Evolutionary conservation across 2,329 filamentous ascomycete genomes (phyloP).

Genomic region (Verticillium zaregamsianum): DNA sequence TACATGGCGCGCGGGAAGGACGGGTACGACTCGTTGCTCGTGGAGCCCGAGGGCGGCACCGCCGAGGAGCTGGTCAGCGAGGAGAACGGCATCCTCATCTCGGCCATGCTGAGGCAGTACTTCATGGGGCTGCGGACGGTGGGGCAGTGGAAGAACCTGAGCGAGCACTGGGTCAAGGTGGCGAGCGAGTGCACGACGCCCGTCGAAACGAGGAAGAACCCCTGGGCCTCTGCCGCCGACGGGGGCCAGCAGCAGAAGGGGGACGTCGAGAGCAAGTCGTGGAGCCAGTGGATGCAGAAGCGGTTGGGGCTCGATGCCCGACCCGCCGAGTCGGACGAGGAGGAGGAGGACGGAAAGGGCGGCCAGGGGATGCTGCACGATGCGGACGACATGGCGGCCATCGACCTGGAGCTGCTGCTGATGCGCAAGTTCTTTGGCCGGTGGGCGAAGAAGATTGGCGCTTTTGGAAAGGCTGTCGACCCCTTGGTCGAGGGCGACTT

Average conservation of each 20-base stretch:
- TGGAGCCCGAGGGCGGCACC: slow-evolving; percentile 68
- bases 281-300: slow-evolving; percentile 30
- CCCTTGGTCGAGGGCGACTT: slow-evolving; percentile 55
- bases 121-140: slow-evolving; percentile 83
- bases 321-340: slow-evolving; percentile 27
- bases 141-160: slow-evolving; percentile 73
- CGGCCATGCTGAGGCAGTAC: slow-evolving; percentile 82
- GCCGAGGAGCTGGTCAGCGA: slow-evolving; percentile 78
- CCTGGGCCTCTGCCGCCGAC: neutral
- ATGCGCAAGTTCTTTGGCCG: slow-evolving; percentile 66
- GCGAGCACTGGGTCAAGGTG: slow-evolving; percentile 64
- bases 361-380: slow-evolving; percentile 16
- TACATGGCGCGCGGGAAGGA: slow-evolving; percentile 91
- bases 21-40: slow-evolving; percentile 73
- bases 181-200: slow-evolving; percentile 56
- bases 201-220: slow-evolving; percentile 19
- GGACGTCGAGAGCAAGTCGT: slow-evolving; percentile 22
- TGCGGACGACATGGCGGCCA: slow-evolving; percentile 33
- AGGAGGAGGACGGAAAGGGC: slow-evolving; percentile 23
- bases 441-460: slow-evolving; percentile 66
- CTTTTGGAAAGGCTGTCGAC: slow-evolving; percentile 50
- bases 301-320: slow-evolving; percentile 27
- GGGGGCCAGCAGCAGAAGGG: neutral
- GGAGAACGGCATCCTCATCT: slow-evolving; percentile 83
- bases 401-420: slow-evolving; percentile 56